Conservation (phyloP, 2,329 filamentous ascomycete species). For the Achaetomium macrosporum region DNA sequence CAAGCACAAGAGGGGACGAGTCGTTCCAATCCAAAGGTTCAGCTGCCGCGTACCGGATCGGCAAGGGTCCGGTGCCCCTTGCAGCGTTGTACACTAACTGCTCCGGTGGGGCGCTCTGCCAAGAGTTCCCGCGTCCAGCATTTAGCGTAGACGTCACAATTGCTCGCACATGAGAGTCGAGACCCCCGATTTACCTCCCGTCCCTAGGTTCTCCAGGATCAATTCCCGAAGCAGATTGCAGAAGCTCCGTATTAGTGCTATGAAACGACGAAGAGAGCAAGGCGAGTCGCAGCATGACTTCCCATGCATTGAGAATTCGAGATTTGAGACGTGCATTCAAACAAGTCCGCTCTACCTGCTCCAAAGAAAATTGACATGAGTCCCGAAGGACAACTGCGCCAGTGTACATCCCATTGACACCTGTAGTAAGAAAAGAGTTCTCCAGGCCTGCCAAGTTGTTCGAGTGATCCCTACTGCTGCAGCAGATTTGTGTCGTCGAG, state of each 20-base stretch:
- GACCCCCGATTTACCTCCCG: too few relatives aligned
- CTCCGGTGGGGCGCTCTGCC: background rate
- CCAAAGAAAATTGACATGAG: slow-evolving; percentile 10
- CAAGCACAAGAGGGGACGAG: too few relatives aligned
- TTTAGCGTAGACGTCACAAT: too few relatives aligned
- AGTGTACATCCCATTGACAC: slow-evolving; percentile 11
- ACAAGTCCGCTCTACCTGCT: background rate
- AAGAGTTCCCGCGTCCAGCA: background rate
- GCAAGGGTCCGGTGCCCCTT: slow-evolving; percentile 1
- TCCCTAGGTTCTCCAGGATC: too few relatives aligned
- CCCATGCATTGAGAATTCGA: background rate
- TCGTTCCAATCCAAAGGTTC: too few relatives aligned
- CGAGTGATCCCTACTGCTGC: slow-evolving; percentile 13
- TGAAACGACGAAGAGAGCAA: too few relatives aligned
- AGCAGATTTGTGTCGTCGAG: slow-evolving; percentile 20
- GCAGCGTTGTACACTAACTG: background rate
- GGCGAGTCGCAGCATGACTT: background rate
- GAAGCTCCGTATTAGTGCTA: too few relatives aligned
- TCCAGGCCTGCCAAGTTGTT: slow-evolving; percentile 15
- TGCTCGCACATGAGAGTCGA: too few relatives aligned
- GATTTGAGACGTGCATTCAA: background rate
- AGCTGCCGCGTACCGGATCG: background rate
- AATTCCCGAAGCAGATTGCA: too few relatives aligned
- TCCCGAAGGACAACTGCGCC: background rate
- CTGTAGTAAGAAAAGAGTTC: slow-evolving; percentile 3